phyloP scores from a whole-genome alignment of 805 yeast species.

The Spathaspora sp. region DNA sequence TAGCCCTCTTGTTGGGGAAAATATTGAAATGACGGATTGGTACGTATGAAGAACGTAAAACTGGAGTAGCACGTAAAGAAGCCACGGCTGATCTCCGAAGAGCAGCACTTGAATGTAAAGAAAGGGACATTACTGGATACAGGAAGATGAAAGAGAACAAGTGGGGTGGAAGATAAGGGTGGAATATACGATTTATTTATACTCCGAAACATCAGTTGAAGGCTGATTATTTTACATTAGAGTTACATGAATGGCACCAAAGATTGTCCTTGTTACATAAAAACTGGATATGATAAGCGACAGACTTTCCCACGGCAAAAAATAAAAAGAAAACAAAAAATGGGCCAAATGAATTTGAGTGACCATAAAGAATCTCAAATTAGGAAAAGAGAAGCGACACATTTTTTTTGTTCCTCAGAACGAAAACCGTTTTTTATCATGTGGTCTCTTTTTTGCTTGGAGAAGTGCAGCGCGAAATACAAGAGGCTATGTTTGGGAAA shows the following conservation, averaged over 20 bases:
- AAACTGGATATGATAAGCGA: not conserved
- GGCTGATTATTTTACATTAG: not conserved
- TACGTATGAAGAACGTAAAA: not conserved
- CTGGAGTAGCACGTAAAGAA: not conserved
- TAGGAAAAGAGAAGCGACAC: not conserved
- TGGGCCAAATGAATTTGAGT: not conserved
- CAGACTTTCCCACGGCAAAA: not conserved
- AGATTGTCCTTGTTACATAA: not conserved
- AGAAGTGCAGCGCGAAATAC: not conserved
- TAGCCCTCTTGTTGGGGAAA: not conserved
- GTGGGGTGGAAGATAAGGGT: not conserved
- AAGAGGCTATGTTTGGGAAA: not conserved
- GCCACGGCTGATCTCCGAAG: not conserved
- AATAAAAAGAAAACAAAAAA: not conserved
- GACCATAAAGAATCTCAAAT: not conserved
- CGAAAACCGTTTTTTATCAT: not conserved
- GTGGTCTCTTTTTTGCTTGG: not conserved
- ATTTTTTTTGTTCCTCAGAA: not conserved
- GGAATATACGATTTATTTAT: not conserved
- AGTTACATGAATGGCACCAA: not conserved
- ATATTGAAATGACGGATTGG: not conserved
- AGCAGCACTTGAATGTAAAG: not conserved
- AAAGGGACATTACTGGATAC: not conserved
- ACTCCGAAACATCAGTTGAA: not conserved
- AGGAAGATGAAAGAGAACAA: not conserved